phyloP scores from a whole-genome alignment of 2,329 filamentous ascomycete genomes.

The Emydomyces testavorans region DNA sequence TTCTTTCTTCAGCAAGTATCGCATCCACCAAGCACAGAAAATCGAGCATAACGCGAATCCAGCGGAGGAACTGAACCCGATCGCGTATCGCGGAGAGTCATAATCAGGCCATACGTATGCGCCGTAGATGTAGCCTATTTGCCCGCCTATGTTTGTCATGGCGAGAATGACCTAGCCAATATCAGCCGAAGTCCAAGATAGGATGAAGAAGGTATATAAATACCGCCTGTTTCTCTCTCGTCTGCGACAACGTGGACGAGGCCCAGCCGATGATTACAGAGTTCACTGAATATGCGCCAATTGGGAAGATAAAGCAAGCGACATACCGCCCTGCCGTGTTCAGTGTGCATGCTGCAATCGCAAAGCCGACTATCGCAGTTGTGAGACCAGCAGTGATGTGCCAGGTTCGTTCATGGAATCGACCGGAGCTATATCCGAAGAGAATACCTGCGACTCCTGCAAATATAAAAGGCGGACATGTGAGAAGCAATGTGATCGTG shows the following conservation, averaged over 20 bases:
- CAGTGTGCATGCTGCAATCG: slow-evolving; percentile 22
- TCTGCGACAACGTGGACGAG: slow-evolving; percentile 32
- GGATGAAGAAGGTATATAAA: slow-evolving; percentile 11
- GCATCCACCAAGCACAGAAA: slow-evolving; percentile 18
- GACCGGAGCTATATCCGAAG: slow-evolving; percentile 42
- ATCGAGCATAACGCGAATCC: slow-evolving; percentile 17
- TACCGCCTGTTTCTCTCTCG: slow-evolving; percentile 36
- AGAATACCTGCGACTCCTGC: slow-evolving; percentile 39
- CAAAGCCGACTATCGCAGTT: slow-evolving; percentile 24
- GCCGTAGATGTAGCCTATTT: slow-evolving; percentile 32
- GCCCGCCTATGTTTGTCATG: slow-evolving; percentile 35
- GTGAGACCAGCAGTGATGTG: slow-evolving; percentile 22
- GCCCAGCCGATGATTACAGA: slow-evolving; percentile 36
- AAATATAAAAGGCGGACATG: slow-evolving; percentile 42
- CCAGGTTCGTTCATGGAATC: slow-evolving; percentile 27
- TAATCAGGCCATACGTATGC: slow-evolving; percentile 29
- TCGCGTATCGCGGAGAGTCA: slow-evolving; percentile 16
- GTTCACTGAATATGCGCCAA: slow-evolving; percentile 28
- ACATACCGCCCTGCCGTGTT: slow-evolving; percentile 25
- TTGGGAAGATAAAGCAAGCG: slow-evolving; percentile 25
- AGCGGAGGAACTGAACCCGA: slow-evolving; percentile 16
- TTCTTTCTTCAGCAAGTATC: slow-evolving; percentile 14
- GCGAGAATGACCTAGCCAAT: slow-evolving; percentile 21
- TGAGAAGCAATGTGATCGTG: slow-evolving; percentile 42
- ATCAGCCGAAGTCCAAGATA: neutral